Percentiles rank a stretch among this genome's conserved stretches.
phyloP scores from a whole-genome alignment of 345 rosid genomes.

The Pistacia vera region DNA sequence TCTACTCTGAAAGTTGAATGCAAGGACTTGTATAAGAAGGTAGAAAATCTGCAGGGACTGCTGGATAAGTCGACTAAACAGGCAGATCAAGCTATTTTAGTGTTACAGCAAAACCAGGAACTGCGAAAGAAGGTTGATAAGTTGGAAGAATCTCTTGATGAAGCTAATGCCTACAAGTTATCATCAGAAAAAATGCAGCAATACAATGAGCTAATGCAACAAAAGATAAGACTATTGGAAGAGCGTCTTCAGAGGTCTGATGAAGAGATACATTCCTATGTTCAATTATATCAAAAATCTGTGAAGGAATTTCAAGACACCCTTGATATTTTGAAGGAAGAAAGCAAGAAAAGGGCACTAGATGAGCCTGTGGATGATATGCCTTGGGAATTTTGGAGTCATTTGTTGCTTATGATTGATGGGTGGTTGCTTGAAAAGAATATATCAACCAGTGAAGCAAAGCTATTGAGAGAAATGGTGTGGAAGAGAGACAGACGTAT shows the following conservation, averaged over 20 bases:
- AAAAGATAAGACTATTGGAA: slow-evolving; percentile 79
- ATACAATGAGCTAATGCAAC: slow-evolving; percentile 81
- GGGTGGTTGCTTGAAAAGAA: slow-evolving; percentile 96
- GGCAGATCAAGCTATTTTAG: slow-evolving; percentile 82
- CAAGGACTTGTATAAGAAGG: slow-evolving; percentile 71
- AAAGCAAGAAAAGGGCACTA: slow-evolving; percentile 66
- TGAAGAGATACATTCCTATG: slow-evolving; percentile 75
- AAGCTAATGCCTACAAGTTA: slow-evolving; percentile 66
- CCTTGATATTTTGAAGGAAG: slow-evolving; percentile 70
- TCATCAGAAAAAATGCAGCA: slow-evolving; percentile 78
- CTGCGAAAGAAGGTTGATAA: slow-evolving; percentile 76
- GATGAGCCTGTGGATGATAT: slow-evolving; percentile 75
- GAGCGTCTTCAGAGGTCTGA: slow-evolving; percentile 86
- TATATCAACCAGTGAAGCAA: slow-evolving; percentile 62
- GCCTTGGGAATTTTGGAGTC: slow-evolving; percentile 95
- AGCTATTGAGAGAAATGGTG: slow-evolving; percentile 72
- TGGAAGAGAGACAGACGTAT: slow-evolving; percentile 78
- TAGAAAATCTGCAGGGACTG: slow-evolving; percentile 64
- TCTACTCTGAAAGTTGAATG: slow-evolving; percentile 69
- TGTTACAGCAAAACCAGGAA: slow-evolving; percentile 84
- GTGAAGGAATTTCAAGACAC: slow-evolving; percentile 85
- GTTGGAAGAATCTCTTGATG: slow-evolving; percentile 79
- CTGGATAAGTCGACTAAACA: slow-evolving; percentile 72
- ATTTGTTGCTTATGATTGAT: slow-evolving; percentile 75
- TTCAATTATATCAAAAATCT: slow-evolving; percentile 81